phyloP scores from a whole-genome alignment of 148 eudicot species.

The Polygonum maritimum region DNA sequence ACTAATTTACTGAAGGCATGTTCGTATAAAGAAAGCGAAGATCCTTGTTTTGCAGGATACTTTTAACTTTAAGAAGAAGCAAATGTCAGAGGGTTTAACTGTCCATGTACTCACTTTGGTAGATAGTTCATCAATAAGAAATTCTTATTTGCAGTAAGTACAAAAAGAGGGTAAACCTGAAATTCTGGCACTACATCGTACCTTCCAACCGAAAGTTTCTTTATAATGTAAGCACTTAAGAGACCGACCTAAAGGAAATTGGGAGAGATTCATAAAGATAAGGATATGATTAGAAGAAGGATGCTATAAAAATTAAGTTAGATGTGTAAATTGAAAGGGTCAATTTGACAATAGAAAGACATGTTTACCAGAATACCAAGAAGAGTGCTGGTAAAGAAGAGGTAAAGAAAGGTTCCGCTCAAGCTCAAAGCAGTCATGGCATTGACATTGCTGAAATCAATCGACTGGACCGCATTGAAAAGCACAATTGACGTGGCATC shows the following conservation, averaged over 20 bases:
- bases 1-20: no score
- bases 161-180: neutral
- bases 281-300: neutral
- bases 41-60: no score
- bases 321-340: no score
- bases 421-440: neutral
- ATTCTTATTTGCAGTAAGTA: neutral
- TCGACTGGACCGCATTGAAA: conserved; percentile 60
- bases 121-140: neutral
- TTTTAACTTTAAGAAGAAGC: neutral
- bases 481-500: conserved; percentile 95
- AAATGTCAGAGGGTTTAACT: neutral
- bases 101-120: neutral
- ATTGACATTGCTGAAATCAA: neutral
- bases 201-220: conserved; percentile 58
- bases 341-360: neutral
- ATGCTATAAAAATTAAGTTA: no score
- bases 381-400: neutral
- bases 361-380: conserved; percentile 23
- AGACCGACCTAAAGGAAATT: conserved; percentile 34
- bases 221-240: conserved; percentile 47
- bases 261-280: neutral
- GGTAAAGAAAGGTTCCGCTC: neutral
- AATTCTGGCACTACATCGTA: neutral
- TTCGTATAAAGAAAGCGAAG: no score